Evolutionary conservation across 2,329 filamentous ascomycete genomes (phyloP), one percentile per base, ranked within the genome.

Genomic region (Aspergillus japonicus): DNA sequence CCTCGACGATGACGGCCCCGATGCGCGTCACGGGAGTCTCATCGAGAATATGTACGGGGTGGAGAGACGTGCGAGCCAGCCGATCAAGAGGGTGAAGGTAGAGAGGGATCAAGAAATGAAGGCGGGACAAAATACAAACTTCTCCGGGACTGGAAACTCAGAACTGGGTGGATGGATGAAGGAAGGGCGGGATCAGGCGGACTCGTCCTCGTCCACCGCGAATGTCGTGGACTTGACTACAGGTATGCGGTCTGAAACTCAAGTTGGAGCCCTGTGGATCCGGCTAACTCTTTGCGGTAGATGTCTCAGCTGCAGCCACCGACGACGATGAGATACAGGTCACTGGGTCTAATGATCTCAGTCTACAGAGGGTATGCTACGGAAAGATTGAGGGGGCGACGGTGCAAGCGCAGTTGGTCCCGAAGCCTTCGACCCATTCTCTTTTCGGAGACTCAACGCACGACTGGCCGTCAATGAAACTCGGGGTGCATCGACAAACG

Each of bases 31-130:
- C 19, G 60, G 66, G 14, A 70, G 64, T 48, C 57, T 92, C 78
- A 85, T 96, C 50, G 91, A 96, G 73, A 84, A 86, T 33, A 81
- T 92, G 71, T 91, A 93, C 72, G 87, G 89, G 65, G 85, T 96
- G 14, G 84, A 90, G 65, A 83, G 88, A 54, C 89, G 92, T 26
- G 79, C 80, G 67, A 79, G 70, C 63, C 81, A 73, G 70, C 85
- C 89, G 21, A 78, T 82, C 29, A 94, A 94, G 76, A 87, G 87
- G 54, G 77, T 86, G 56, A 92, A 87, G 70, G 74, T 84, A 44
- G 64, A 72, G 8, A 78, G 82, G 14, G 71, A 76, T 21, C 77
- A 81, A 51, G 72, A 81, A 50, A 72, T 80, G 51, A 72, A 78
- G 19, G 68, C 76, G 23, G 75, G 75, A 44, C 81, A 79, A 56